Conservation (phyloP, 371 early-diverging fungal species). For the Actinomortierella ambigua region DNA sequence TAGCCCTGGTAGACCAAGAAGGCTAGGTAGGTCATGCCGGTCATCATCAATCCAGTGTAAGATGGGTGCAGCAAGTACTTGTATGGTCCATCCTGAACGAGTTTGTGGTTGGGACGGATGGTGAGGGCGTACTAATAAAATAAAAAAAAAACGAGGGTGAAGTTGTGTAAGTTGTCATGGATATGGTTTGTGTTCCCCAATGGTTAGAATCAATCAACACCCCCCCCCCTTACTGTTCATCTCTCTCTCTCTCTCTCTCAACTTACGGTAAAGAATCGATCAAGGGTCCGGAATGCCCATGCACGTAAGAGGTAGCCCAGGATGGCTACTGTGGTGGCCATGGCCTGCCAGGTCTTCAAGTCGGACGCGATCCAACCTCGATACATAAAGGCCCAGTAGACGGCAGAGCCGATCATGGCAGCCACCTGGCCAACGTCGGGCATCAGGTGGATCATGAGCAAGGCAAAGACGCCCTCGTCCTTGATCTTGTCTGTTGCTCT, state of each 20-base stretch:
- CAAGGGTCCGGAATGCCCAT: slow-evolving; percentile 33
- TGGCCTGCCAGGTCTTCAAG: slow-evolving; percentile 23
- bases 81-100: slow-evolving; percentile 34
- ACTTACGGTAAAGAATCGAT: slow-evolving; percentile 38
- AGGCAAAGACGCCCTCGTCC: slow-evolving; percentile 26
- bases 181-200: too few relatives aligned
- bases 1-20: slow-evolving; percentile 21
- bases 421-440: slow-evolving; percentile 15
- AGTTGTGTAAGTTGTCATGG: too few relatives aligned
- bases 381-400: slow-evolving; percentile 21
- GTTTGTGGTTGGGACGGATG: slow-evolving; percentile 26
- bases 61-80: slow-evolving; percentile 34
- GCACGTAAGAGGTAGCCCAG: slow-evolving; percentile 19
- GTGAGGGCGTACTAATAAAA: background rate
- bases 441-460: slow-evolving; percentile 13
- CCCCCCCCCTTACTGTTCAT: too few relatives aligned
- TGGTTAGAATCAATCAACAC: too few relatives aligned
- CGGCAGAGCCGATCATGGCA: slow-evolving; percentile 7
- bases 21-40: slow-evolving; percentile 20
- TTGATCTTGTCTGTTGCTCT: slow-evolving; percentile 28
- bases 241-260: too few relatives aligned
- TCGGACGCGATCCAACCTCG: slow-evolving; percentile 15
- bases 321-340: slow-evolving; percentile 10
- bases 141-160: background rate
- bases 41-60: slow-evolving; percentile 27